Conservation (phyloP, 2,329 filamentous ascomycete species). For the Dactylonectria macrodidyma region DNA sequence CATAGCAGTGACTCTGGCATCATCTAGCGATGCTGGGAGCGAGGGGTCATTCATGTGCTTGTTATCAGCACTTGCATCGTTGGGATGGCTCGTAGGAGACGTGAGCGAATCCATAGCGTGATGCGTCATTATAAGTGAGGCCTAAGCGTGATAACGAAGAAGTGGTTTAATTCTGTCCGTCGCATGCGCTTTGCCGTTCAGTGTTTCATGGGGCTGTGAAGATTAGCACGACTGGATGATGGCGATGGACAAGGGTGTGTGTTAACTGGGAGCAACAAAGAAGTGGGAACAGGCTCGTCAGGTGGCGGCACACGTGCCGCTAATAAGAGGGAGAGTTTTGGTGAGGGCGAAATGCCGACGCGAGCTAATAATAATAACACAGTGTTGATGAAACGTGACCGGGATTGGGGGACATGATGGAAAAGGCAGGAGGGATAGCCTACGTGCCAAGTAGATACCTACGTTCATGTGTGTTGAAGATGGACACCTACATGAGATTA, state of each 20-base stretch:
- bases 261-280: background rate
- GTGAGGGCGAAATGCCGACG: constrained; percentile 28
- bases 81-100: constrained; percentile 6
- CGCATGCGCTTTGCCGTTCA: constrained; percentile 10
- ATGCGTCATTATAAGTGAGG: constrained; percentile 11
- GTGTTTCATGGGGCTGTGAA: constrained; percentile 17
- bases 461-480: background rate
- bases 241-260: constrained; percentile 17
- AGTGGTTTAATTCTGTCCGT: background rate
- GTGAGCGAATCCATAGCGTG: constrained; percentile 34
- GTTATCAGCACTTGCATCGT: constrained; percentile 19
- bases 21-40: constrained; percentile 66
- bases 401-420: constrained; percentile 18
- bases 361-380: constrained; percentile 17
- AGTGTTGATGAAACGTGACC: constrained; percentile 27
- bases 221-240: constrained; percentile 21
- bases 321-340: constrained; percentile 22
- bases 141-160: constrained; percentile 6
- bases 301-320: constrained; percentile 37
- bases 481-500: background rate
- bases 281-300: constrained; percentile 20
- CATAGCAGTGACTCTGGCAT: constrained; percentile 67
- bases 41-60: constrained; percentile 32
- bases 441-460: background rate
- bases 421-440: background rate